Evolutionary conservation across 768 basidiomycete species (phyloP), one percentile per base, ranked within the genome.

Genomic region (Tylopilus sp.): DNA sequence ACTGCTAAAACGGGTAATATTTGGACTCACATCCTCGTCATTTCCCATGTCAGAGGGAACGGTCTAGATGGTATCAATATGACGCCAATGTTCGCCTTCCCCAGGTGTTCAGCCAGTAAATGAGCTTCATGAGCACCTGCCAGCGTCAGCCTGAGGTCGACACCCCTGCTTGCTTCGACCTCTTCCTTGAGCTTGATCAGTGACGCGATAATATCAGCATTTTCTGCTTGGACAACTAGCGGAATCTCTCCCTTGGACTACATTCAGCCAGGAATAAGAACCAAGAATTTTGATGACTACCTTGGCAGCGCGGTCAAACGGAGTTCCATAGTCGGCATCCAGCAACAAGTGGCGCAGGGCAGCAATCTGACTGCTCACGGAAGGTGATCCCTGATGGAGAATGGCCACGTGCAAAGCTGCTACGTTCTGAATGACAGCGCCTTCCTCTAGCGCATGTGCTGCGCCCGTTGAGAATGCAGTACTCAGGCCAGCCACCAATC

Each of bases 181-280:
- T 88, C 80, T 47, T 71, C 70, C 68, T 88, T 89, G 50, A 95
- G 73, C 22, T 76, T 65, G 40, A 95, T 73, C 30, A 95, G 68
- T 1, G 86, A 81, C 1, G 87, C 89, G 55, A 95, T 94, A 46
- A 88, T 73, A 66, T 95, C 93, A 4, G 89, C 91, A 58, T 76
- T 91, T 56, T 86, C 73, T 2, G 80, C 83, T 48, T 85, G 80
- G 8, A 92, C 72, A 11, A 95, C 86, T 6, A 97, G 72, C 3
- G 89, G 85, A 20, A 93, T 75, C 31, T 75, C 61, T 6, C 90
- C 88, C 83, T 87, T 55, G 36, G 11, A 42, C 39, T 12, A 30
- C 5, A 22, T 35, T 48, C 28, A 55, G 44, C 40, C 28, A 10
- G 21, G 30, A 36, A 9, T 10, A 28, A 44, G 22, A 25, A 50